Conservation (phyloP, 768 basidiomycete species). For the Calocera cornea region DNA sequence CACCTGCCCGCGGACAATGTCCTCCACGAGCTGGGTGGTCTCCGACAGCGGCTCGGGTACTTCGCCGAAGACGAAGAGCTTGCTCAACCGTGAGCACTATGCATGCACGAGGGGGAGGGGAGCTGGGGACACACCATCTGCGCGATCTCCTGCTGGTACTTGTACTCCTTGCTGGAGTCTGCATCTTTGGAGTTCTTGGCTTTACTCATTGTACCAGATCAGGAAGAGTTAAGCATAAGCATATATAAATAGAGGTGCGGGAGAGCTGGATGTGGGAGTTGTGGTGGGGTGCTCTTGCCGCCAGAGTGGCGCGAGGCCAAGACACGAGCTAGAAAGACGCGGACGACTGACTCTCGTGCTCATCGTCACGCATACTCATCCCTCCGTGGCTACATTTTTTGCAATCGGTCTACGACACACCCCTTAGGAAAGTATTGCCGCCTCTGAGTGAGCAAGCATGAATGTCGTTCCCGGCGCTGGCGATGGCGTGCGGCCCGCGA, state of each 20-base stretch:
- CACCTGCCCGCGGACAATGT: slow-evolving; percentile 80
- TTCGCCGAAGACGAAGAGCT: slow-evolving; percentile 98
- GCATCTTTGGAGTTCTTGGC: slow-evolving; percentile 11
- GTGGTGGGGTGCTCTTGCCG: neutral
- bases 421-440: neutral
- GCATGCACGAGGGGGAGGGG: neutral
- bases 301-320: neutral
- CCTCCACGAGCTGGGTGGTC: slow-evolving; percentile 88
- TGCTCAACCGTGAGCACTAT: neutral
- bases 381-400: too few species aligned
- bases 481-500: slow-evolving; percentile 12
- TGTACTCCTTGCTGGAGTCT: slow-evolving; percentile 38
- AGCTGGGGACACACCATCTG: slow-evolving; percentile 55
- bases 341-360: neutral
- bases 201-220: slow-evolving; percentile 12
- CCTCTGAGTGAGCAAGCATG: neutral
- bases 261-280: neutral
- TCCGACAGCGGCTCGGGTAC: slow-evolving; percentile 79
- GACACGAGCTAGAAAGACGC: neutral
- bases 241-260: neutral
- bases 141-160: slow-evolving; percentile 81
- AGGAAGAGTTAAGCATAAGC: neutral
- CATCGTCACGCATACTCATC: neutral
- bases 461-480: neutral
- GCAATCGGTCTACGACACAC: too few species aligned